phyloP scores from a whole-genome alignment of 106 monocot genomes.

The Iris macrosiphon region DNA sequence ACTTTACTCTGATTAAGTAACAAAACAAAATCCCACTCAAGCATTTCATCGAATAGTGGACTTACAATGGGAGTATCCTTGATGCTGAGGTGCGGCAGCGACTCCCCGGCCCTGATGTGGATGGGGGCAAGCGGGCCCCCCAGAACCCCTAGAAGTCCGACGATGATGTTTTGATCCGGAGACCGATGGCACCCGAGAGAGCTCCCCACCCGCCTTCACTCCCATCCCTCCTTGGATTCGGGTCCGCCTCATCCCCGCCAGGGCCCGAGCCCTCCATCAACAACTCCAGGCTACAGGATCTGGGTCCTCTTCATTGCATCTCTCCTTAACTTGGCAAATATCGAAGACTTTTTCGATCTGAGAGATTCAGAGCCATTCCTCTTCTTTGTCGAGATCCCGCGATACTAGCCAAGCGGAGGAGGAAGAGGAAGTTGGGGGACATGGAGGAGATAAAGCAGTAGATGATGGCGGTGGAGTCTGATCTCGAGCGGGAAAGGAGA shows the following conservation, averaged over 20 bases:
- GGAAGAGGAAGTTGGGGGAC: too few relatives aligned
- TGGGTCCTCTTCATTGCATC: conserved; percentile 72
- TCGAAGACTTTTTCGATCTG: too few relatives aligned
- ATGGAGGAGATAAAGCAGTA: too few relatives aligned
- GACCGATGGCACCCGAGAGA: conserved; percentile 34
- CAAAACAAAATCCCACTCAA: not conserved
- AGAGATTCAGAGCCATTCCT: too few relatives aligned
- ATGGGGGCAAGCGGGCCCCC: conserved; percentile 63
- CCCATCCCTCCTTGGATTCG: conserved; percentile 25
- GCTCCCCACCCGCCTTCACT: conserved; percentile 12
- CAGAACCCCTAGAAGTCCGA: conserved; percentile 68
- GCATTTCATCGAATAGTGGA: too few relatives aligned
- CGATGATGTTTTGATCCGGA: conserved; percentile 8
- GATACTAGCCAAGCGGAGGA: too few relatives aligned
- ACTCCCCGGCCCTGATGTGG: conserved; percentile 45
- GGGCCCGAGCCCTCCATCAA: conserved; percentile 51
- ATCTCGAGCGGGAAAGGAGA: too few relatives aligned
- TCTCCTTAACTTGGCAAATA: too few relatives aligned
- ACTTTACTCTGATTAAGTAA: too few relatives aligned
- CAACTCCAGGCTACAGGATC: conserved; percentile 34
- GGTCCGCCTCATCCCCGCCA: conserved; percentile 13
- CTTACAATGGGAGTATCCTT: conserved; percentile 80
- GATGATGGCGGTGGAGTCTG: too few relatives aligned
- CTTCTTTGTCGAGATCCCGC: too few relatives aligned
- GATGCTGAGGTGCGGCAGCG: conserved; percentile 69